Evolutionary conservation across 495 filamentous ascomycete genomes (phyloP).

Genomic region (Talaromyces wortmannii): DNA sequence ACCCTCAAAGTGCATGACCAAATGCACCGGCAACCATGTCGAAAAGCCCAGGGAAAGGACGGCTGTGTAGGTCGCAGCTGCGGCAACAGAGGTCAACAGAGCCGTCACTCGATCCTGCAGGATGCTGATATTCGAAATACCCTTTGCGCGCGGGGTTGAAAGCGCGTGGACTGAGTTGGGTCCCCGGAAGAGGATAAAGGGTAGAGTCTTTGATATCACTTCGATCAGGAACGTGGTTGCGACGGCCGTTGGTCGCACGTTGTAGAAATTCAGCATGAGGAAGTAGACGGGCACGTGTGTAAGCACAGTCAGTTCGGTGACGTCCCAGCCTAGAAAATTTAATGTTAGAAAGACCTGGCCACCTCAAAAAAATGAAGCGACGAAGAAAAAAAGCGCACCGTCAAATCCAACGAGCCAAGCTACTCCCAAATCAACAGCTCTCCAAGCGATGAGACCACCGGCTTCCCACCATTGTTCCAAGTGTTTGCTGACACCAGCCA

Average conservation of each 20-base stretch:
- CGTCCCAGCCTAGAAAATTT: slow-evolving; percentile 52
- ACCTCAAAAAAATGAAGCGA: background rate
- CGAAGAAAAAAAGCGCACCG: slow-evolving; percentile 30
- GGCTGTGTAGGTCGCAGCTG: slow-evolving; percentile 60
- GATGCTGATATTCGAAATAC: slow-evolving; percentile 60
- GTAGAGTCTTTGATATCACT: slow-evolving; percentile 56
- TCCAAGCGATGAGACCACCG: slow-evolving; percentile 57
- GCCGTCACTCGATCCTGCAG: slow-evolving; percentile 58
- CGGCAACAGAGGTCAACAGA: slow-evolving; percentile 55
- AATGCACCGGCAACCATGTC: slow-evolving; percentile 56
- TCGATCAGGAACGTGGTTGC: slow-evolving; percentile 55
- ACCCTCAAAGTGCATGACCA: slow-evolving; percentile 64
- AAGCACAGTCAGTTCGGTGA: slow-evolving; percentile 58
- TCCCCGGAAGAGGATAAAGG: slow-evolving; percentile 63
- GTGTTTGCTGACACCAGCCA: slow-evolving; percentile 54
- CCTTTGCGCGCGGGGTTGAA: slow-evolving; percentile 27
- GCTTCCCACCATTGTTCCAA: slow-evolving; percentile 55
- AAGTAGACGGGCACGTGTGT: slow-evolving; percentile 64
- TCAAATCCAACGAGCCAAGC: slow-evolving; percentile 69
- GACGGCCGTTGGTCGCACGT: slow-evolving; percentile 49
- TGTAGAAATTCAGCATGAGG: slow-evolving; percentile 70
- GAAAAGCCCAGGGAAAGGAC: slow-evolving; percentile 56
- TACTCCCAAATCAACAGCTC: slow-evolving; percentile 58
- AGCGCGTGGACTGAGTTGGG: slow-evolving; percentile 55
- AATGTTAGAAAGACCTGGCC: background rate